These are phyloP conservation scores for Monosporozyma yasuniensis DNA, from an alignment of 805 yeast species.

Conservation along the genomic window DNA sequence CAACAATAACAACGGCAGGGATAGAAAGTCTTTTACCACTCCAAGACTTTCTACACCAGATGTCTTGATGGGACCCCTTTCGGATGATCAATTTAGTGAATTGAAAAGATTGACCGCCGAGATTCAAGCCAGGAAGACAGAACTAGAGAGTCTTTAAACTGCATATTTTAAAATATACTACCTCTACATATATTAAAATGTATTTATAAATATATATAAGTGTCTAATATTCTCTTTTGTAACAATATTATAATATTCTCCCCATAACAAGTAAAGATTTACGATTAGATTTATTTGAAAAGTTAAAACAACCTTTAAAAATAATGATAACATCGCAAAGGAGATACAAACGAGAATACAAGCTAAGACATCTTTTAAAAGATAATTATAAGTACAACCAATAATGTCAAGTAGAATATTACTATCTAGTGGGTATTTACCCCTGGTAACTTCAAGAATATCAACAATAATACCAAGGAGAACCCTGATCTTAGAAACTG, in stretches of 20 bases:
- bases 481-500: conserved; percentile 6
- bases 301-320: background rate
- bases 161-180: background rate
- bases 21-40: conserved; percentile 6
- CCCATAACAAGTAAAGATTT: background rate
- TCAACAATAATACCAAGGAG: background rate
- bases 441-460: background rate
- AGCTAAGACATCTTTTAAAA: too few species aligned
- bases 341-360: too few species aligned
- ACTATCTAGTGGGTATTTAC: background rate
- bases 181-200: background rate
- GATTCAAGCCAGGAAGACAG: conserved; percentile 5
- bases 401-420: background rate
- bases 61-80: conserved; percentile 27
- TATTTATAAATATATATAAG: background rate
- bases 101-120: conserved; percentile 19
- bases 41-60: conserved; percentile 12
- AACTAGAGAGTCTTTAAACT: background rate
- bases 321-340: background rate
- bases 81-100: conserved; percentile 25
- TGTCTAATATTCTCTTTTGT: background rate
- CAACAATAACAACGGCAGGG: background rate
- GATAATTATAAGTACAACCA: background rate
- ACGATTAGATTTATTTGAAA: background rate
- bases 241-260: background rate